Evolutionary conservation across 176 grass and related monocot genomes (phyloP).

Genomic region (Carex pumila): DNA sequence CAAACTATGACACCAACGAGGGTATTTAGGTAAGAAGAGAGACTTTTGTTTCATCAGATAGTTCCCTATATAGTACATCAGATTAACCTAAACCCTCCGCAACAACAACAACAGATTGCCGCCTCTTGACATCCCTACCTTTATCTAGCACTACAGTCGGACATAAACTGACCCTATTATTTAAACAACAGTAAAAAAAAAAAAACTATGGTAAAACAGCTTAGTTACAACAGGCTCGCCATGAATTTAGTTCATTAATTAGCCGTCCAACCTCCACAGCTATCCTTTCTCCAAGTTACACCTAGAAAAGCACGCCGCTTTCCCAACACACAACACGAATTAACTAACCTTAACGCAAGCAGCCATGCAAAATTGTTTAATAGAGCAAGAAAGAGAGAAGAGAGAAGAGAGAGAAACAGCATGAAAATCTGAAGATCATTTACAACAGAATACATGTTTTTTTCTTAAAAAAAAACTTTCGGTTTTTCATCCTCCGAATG

Average conservation of each 20-base stretch:
- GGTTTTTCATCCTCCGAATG: conserved; percentile 9
- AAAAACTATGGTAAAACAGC: conserved; percentile 22
- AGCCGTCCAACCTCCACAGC: conserved; percentile 17
- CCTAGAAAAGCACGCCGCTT: conserved; percentile 29
- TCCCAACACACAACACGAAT: conserved; percentile 17
- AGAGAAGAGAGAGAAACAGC: conserved; percentile 14
- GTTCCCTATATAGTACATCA: conserved; percentile 22
- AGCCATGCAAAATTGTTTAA: conserved; percentile 32
- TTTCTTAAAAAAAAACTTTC: conserved; percentile 2
- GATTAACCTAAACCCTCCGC: conserved; percentile 9
- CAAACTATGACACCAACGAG: neutral
- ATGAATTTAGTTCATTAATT: conserved; percentile 27
- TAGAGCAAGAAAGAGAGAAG: conserved; percentile 3
- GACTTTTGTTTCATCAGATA: conserved; percentile 17
- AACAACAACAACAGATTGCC: neutral
- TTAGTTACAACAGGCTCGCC: conserved; percentile 24
- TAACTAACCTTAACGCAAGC: conserved; percentile 18
- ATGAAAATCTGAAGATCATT: conserved; percentile 27
- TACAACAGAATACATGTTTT: conserved; percentile 26
- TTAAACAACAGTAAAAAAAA: conserved; percentile 19
- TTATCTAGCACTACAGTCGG: conserved; percentile 28
- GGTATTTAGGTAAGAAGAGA: conserved; percentile 17
- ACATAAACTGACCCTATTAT: conserved; percentile 29
- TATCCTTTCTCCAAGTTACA: conserved; percentile 23
- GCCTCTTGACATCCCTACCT: neutral